These are phyloP conservation scores for Talaromyces marneffei DNA, from an alignment of 2,329 filamentous ascomycete genomes.

Conservation along the genomic window DNA sequence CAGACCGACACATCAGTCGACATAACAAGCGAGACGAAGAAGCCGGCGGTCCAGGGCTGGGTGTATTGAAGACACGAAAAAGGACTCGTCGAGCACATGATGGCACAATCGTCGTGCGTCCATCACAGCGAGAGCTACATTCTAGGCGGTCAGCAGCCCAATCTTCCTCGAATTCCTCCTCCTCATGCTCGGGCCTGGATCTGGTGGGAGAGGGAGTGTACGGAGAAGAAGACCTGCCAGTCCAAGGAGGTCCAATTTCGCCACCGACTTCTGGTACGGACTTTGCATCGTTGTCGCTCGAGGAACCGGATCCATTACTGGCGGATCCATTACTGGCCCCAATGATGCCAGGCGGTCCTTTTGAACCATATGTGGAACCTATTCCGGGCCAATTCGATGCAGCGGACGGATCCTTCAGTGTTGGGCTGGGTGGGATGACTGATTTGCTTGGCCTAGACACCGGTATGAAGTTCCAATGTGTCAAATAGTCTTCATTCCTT, in stretches of 20 bases:
- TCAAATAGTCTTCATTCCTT: background rate
- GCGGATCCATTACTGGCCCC: conserved; percentile 26
- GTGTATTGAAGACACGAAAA: conserved; percentile 47
- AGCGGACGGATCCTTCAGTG: conserved; percentile 27
- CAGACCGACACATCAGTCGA: conserved; percentile 54
- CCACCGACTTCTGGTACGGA: conserved; percentile 17
- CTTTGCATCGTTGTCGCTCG: conserved; percentile 14
- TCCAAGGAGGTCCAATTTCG: conserved; percentile 23
- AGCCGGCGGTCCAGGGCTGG: conserved; percentile 44
- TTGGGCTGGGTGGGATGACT: conserved; percentile 25
- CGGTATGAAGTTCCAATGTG: conserved; percentile 22
- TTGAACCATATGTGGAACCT: conserved; percentile 29
- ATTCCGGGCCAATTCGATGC: conserved; percentile 31
- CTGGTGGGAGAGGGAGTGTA: background rate
- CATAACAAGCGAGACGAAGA: conserved; percentile 49
- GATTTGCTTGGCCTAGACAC: conserved; percentile 57
- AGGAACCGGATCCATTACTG: conserved; percentile 22
- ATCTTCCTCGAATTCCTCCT: background rate
- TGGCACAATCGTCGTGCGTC: conserved; percentile 43
- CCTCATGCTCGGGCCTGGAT: background rate
- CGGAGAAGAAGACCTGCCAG: conserved; percentile 11
- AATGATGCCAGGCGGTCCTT: conserved; percentile 27
- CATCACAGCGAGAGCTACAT: conserved; percentile 19
- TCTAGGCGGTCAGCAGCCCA: background rate
- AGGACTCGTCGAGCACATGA: conserved; percentile 45